A percentile compares a stretch with the other conserved stretches of the same genome.
These are phyloP conservation scores for Terana coerulea DNA, from an alignment of 768 basidiomycete species.

Conservation along the genomic window DNA sequence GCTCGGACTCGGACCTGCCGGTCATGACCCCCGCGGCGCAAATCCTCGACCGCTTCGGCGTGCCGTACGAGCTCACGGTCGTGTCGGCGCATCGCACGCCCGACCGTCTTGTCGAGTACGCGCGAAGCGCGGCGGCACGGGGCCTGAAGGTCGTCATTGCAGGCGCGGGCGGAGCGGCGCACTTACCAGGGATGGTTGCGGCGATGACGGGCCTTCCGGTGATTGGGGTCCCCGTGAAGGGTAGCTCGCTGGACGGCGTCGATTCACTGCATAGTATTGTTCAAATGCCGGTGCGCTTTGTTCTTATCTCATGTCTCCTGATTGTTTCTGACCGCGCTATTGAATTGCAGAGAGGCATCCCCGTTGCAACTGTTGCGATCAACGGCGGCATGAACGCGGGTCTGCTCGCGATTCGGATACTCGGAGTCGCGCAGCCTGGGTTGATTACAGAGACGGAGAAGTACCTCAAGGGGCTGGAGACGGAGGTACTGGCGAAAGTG, in stretches of 20 bases:
- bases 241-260: constrained; percentile 89
- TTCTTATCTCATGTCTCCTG: neutral
- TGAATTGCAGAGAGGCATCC: constrained; percentile 77
- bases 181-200: constrained; percentile 98
- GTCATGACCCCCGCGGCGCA: constrained; percentile 86
- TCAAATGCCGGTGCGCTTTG: constrained; percentile 83
- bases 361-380: constrained; percentile 96
- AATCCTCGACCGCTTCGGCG: constrained; percentile 73
- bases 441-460: constrained; percentile 64
- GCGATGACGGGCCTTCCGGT: constrained; percentile 91
- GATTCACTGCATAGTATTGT: constrained; percentile 98
- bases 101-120: constrained; percentile 77
- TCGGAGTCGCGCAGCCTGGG: constrained; percentile 67
- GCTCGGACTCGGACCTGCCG: constrained; percentile 96
- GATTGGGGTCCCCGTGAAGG: constrained; percentile 96
- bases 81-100: constrained; percentile 97
- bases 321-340: neutral
- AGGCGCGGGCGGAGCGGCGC: constrained; percentile 97
- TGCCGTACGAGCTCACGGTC: constrained; percentile 93
- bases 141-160: constrained; percentile 81
- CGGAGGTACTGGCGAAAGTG: constrained; percentile 77
- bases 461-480: constrained; percentile 67
- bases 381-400: constrained; percentile 94
- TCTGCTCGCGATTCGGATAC: constrained; percentile 86
- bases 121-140: constrained; percentile 63